These are phyloP conservation scores for Gossypium anomalum DNA, from an alignment of 345 rosid genomes.

Conservation along the genomic window DNA sequence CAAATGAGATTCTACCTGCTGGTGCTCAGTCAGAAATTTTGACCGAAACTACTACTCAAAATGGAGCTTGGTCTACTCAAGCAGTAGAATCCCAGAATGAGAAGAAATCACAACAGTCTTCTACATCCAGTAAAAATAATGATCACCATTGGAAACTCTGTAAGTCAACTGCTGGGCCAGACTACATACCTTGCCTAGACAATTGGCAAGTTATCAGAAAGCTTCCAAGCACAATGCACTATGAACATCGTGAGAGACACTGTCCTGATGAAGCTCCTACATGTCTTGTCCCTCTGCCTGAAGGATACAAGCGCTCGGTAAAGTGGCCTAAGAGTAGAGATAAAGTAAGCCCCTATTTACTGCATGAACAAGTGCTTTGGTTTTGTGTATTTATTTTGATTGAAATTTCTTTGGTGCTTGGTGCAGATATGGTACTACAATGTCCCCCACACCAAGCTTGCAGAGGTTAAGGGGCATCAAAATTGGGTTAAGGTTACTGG, in stretches of 20 bases:
- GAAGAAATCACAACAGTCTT: constrained; percentile 56
- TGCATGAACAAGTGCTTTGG: background rate
- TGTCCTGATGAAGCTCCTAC: constrained; percentile 79
- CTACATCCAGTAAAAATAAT: constrained; percentile 31
- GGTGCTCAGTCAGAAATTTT: constrained; percentile 62
- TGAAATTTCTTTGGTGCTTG: constrained; percentile 16
- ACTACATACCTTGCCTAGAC: constrained; percentile 96
- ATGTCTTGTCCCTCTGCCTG: constrained; percentile 78
- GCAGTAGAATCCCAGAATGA: constrained; percentile 79
- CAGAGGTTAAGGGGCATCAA: constrained; percentile 65
- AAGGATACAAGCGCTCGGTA: constrained; percentile 62
- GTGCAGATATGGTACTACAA: constrained; percentile 68
- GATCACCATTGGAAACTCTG: constrained; percentile 67
- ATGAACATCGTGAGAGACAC: constrained; percentile 91
- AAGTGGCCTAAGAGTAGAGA: constrained; percentile 92
- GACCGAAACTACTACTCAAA: constrained; percentile 56
- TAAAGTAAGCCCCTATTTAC: constrained; percentile 35
- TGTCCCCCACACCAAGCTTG: constrained; percentile 68
- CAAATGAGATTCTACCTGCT: constrained; percentile 37
- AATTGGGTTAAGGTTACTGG: constrained; percentile 65
- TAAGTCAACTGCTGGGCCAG: constrained; percentile 82
- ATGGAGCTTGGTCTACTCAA: constrained; percentile 77
- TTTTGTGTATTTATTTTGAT: constrained; percentile 2
- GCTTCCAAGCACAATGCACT: constrained; percentile 64
- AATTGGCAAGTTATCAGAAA: constrained; percentile 65